Base-by-base conservation (phyloP, 1,284 basidiomycete genomes). In the Taiwanofungus camphoratus region DNA sequence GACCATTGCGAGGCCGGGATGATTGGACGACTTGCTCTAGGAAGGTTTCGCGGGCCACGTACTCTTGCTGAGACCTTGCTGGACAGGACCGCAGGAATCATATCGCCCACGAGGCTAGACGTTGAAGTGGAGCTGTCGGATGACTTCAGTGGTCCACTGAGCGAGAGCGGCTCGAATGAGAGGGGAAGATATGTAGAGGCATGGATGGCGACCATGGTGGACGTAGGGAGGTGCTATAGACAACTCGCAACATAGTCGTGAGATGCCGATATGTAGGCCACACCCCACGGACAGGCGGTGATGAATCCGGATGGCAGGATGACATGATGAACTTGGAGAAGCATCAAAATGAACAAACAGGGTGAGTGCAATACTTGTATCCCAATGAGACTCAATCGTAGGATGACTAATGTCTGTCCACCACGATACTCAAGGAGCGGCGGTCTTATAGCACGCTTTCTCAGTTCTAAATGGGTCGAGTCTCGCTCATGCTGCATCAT, bases 401-500 rank as follows among this genome's bases (percentile, higher is more conserved):
- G 9, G 6, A 20, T 21, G 19, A 15, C 19, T 36, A 12, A 19
- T 15, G n/a, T n/a, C n/a, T n/a, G n/a, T n/a, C n/a, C n/a, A n/a
- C n/a, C n/a, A n/a, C n/a, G n/a, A n/a, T n/a, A n/a, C n/a, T n/a
- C n/a, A n/a, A n/a, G n/a, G n/a, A n/a, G n/a, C n/a, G n/a, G n/a
- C n/a, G n/a, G n/a, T n/a, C n/a, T n/a, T n/a, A n/a, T n/a, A n/a
- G n/a, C n/a, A n/a, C n/a, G n/a, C n/a, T n/a, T n/a, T n/a, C n/a
- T n/a, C n/a, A n/a, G n/a, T n/a, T n/a, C n/a, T n/a, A n/a, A n/a
- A n/a, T n/a, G n/a, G n/a, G n/a, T n/a, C n/a, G n/a, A n/a, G n/a
- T 37, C 34, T 32, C 33, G 36, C 23, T 43, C 26, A 42, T 13
- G 41, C 30, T n/a, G 36, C 15, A 24, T 56, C 50, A 43, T 45